phyloP scores from a whole-genome alignment of 306 rosid species.

The Gleditsia sinensis region DNA sequence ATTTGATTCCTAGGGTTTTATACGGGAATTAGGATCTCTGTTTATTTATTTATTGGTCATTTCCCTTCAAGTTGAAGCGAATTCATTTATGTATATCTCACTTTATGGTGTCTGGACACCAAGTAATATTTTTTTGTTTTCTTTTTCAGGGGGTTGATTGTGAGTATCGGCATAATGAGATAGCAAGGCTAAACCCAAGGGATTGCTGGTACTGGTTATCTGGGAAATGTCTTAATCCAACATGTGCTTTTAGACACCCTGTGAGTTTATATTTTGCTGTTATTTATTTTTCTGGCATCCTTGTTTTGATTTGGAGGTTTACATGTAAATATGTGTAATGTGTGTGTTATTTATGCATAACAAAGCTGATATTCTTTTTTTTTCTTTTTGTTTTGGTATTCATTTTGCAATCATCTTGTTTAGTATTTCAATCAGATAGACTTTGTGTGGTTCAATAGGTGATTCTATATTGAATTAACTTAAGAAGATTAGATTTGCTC shows the following conservation, averaged over 20 bases:
- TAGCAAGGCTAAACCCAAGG: slow-evolving; percentile 86
- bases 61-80: background rate
- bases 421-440: background rate
- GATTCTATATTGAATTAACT: background rate
- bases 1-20: slow-evolving; percentile 9
- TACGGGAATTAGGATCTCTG: background rate
- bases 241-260: slow-evolving; percentile 92
- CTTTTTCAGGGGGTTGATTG: slow-evolving; percentile 75
- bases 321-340: background rate
- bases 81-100: slow-evolving; percentile 19
- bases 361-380: background rate
- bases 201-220: slow-evolving; percentile 93
- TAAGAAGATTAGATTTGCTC: background rate
- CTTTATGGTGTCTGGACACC: background rate
- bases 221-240: slow-evolving; percentile 71
- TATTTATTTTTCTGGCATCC: background rate
- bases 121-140: background rate
- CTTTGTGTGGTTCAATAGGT: background rate
- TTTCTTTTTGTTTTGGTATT: too few species aligned
- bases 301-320: background rate
- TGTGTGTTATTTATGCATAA: background rate
- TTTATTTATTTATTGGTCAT: background rate
- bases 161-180: slow-evolving; percentile 84
- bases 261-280: slow-evolving; percentile 46
- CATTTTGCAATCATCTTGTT: background rate